Evolutionary conservation across 768 basidiomycete genomes (phyloP), one percentile per base, ranked within the genome.

Genomic region (Podaxis sp.): DNA sequence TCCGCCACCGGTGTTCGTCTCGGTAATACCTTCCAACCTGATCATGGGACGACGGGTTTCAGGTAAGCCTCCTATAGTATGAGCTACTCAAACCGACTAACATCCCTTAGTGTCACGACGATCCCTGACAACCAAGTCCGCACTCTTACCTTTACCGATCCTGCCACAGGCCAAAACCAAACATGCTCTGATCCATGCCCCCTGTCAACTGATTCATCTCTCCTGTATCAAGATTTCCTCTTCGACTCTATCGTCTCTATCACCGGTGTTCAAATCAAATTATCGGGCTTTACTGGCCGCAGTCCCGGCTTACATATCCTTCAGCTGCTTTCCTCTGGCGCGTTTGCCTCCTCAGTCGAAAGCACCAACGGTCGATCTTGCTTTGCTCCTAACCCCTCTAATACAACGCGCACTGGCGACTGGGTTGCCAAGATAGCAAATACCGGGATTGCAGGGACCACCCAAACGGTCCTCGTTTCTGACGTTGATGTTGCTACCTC

Each of bases 161-260:
- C 91, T 0, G 72, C 77, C 0, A 90, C 88, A 10, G 86, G 88
- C 44, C 77, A 89, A 68, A 92, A 89, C 65, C 73, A 77, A 64
- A 91, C 93, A 0, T 99, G 97, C 73, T 78, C 86, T 7, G 75
- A 81, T 55, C 74, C 79, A 21, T 99, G 97, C 71, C 93, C 95
- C 0, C 79, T 99, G 42, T 85, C 85, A 4, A 86, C 86, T 48
- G 85, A 97, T 70, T 71, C 90, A 2, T 80, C 85, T 10, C 74
- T 98, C 59, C 81, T 84, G 1, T 98, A 93, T 70, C 95, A 98
- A 72, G 97, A 99, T 72, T 99, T 97, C 76, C 75, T 97, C 44
- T 98, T 98, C 71, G 73, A 79, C 53, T 70, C 69, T 27, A 70
- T 82, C 5, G 70, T 83, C 36, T 74, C 79, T n/a, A 83, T 98